A percentile compares a stretch with the other conserved stretches of the same genome.
phyloP scores from a whole-genome alignment of 805 yeast genomes.

The Hanseniaspora meyeri region DNA sequence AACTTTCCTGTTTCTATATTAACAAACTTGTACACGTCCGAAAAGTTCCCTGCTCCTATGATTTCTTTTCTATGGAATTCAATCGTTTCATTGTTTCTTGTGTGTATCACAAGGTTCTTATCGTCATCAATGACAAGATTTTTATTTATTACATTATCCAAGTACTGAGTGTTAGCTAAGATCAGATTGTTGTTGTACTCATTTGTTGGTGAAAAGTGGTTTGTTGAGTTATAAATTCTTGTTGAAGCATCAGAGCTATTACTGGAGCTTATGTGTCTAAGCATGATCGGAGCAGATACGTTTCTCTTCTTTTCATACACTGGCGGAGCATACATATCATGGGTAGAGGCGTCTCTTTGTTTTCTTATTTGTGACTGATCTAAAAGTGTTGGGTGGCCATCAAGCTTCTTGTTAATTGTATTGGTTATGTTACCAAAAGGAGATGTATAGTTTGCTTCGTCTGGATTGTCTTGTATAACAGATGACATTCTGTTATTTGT shows the following conservation, averaged over 20 bases:
- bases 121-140: constrained; percentile 6
- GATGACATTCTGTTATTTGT: background rate
- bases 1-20: constrained; percentile 10
- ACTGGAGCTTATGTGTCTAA: background rate
- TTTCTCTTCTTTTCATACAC: constrained; percentile 5
- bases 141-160: constrained; percentile 1
- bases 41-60: constrained; percentile 59
- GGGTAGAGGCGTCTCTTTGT: background rate
- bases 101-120: background rate
- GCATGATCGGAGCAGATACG: constrained; percentile 8
- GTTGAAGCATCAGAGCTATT: background rate
- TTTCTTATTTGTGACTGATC: background rate
- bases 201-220: constrained; percentile 8
- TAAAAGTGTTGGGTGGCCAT: constrained; percentile 6
- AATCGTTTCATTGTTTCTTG: constrained; percentile 12
- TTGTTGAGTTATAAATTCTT: constrained; percentile 9
- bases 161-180: constrained; percentile 1
- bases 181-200: constrained; percentile 1
- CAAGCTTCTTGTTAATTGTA: constrained; percentile 5
- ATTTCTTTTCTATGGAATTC: constrained; percentile 31
- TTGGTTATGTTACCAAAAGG: constrained; percentile 1
- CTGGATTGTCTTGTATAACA: background rate
- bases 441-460: background rate
- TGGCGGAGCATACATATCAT: background rate
- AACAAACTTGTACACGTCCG: constrained; percentile 45